phyloP scores from a whole-genome alignment of 345 rosid genomes.

The Noccaea bulbosa region DNA sequence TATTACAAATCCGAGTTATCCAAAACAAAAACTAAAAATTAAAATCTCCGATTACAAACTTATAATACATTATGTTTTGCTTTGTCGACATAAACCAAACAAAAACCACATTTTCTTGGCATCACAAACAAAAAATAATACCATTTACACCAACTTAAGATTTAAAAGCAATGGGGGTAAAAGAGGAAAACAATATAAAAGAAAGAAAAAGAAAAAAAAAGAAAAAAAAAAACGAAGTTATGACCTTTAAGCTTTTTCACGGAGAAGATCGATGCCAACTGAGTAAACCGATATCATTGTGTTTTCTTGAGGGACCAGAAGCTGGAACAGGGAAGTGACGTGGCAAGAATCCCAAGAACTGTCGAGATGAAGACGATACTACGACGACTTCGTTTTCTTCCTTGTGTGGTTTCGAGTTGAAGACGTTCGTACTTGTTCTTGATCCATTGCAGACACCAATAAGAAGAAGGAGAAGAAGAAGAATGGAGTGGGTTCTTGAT shows the following conservation, averaged over 20 bases:
- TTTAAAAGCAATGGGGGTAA: slow-evolving; percentile 20
- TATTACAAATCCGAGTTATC: slow-evolving; percentile 19
- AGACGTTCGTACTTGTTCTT: slow-evolving; percentile 37
- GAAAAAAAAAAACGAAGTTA: neutral
- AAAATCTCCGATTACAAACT: slow-evolving; percentile 23
- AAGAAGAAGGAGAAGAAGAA: slow-evolving; percentile 31
- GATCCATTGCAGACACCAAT: slow-evolving; percentile 36
- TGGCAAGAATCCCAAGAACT: slow-evolving; percentile 70
- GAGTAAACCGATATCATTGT: slow-evolving; percentile 79
- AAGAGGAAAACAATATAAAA: neutral
- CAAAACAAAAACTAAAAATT: neutral
- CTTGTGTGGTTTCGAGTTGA: slow-evolving; percentile 31
- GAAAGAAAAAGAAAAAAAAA: neutral
- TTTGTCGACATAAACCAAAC: slow-evolving; percentile 21
- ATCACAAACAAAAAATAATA: neutral
- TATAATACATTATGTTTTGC: slow-evolving; percentile 15
- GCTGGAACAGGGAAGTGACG: slow-evolving; percentile 79
- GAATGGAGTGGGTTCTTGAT: slow-evolving; percentile 20
- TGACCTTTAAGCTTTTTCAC: slow-evolving; percentile 34
- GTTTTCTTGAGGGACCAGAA: slow-evolving; percentile 95
- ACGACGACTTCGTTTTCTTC: slow-evolving; percentile 28
- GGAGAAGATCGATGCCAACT: slow-evolving; percentile 52
- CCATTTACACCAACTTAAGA: slow-evolving; percentile 33
- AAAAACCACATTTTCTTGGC: slow-evolving; percentile 14
- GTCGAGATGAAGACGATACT: slow-evolving; percentile 32